Percentiles rank a stretch among this genome's conserved stretches.
These are phyloP conservation scores for Populus ilicifolia DNA, from an alignment of 345 rosid genomes.

Conservation along the genomic window DNA sequence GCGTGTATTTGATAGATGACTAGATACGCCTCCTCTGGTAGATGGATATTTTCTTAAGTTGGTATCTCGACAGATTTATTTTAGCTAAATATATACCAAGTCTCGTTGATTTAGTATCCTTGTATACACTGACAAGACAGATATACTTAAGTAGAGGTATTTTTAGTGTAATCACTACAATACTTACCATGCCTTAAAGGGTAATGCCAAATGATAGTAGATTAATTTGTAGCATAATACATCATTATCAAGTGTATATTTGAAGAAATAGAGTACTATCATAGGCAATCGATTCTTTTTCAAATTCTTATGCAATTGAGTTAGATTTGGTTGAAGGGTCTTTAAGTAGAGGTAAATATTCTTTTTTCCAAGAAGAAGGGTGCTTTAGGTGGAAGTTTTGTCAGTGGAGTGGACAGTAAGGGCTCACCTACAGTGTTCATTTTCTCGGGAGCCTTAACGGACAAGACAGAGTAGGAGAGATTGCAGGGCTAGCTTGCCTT, in stretches of 20 bases:
- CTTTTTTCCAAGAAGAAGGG: slow-evolving; percentile 21
- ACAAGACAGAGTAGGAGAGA: slow-evolving; percentile 42
- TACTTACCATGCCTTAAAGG: background rate
- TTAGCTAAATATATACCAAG: slow-evolving; percentile 21
- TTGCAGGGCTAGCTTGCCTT: slow-evolving; percentile 8
- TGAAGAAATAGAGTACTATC: background rate
- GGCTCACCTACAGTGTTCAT: slow-evolving; percentile 35
- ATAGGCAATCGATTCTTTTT: slow-evolving; percentile 1
- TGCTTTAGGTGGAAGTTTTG: slow-evolving; percentile 41
- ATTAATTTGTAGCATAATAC: background rate
- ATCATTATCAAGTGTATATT: background rate
- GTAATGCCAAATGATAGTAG: background rate
- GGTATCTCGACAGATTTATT: slow-evolving; percentile 15
- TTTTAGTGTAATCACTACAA: background rate
- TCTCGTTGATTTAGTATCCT: background rate
- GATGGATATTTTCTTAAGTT: slow-evolving; percentile 24
- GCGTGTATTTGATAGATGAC: background rate
- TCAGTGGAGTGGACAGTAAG: slow-evolving; percentile 39
- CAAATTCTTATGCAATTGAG: background rate
- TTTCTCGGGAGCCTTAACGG: slow-evolving; percentile 31
- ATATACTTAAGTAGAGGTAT: background rate
- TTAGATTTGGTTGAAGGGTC: slow-evolving; percentile 32
- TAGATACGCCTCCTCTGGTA: slow-evolving; percentile 21
- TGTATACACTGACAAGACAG: background rate
- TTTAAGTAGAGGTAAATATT: slow-evolving; percentile 24